phyloP scores from a whole-genome alignment of 2,329 filamentous ascomycete genomes.

The Xylaria sp. region DNA sequence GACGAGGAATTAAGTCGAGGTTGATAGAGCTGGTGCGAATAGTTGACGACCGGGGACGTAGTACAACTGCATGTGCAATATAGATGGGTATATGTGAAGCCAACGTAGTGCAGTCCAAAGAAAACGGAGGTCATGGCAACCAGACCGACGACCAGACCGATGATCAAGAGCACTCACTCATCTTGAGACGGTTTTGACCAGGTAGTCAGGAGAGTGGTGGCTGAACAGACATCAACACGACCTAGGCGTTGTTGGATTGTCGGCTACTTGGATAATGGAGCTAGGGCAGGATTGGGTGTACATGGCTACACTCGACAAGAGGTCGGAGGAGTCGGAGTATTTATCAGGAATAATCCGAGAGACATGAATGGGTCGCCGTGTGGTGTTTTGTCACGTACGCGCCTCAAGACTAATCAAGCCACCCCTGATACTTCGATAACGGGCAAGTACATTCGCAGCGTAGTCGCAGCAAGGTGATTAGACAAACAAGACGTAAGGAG shows the following conservation, averaged over 20 bases:
- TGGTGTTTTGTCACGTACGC: conserved; percentile 19
- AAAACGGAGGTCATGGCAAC: conserved; percentile 1
- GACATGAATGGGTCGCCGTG: conserved; percentile 35
- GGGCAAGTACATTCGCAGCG: conserved; percentile 6
- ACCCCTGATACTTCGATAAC: conserved; percentile 25
- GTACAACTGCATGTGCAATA: conserved; percentile 3
- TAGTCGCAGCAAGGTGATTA: conserved; percentile 15
- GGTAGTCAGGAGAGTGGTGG: conserved; percentile 9
- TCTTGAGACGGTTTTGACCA: conserved; percentile 7
- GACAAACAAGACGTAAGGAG: conserved; percentile 1
- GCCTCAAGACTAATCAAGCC: conserved; percentile 14
- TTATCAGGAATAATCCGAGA: conserved; percentile 40
- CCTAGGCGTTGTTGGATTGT: conserved; percentile 4
- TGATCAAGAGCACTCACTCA: background rate
- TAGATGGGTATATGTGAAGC: conserved; percentile 29
- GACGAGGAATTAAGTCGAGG: conserved; percentile 19
- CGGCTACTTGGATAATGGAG: conserved; percentile 28
- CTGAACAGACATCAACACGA: background rate
- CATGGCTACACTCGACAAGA: conserved; percentile 15
- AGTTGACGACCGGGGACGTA: conserved; percentile 1
- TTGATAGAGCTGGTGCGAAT: conserved; percentile 10
- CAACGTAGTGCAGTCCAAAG: conserved; percentile 15
- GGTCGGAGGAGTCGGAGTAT: conserved; percentile 38
- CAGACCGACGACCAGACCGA: background rate
- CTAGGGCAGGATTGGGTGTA: conserved; percentile 22